A percentile compares a stretch with the other conserved stretches of the same genome.
Conservation (phyloP, 2,329 filamentous ascomycete genomes). For the Alternaria incomplexa region DNA sequence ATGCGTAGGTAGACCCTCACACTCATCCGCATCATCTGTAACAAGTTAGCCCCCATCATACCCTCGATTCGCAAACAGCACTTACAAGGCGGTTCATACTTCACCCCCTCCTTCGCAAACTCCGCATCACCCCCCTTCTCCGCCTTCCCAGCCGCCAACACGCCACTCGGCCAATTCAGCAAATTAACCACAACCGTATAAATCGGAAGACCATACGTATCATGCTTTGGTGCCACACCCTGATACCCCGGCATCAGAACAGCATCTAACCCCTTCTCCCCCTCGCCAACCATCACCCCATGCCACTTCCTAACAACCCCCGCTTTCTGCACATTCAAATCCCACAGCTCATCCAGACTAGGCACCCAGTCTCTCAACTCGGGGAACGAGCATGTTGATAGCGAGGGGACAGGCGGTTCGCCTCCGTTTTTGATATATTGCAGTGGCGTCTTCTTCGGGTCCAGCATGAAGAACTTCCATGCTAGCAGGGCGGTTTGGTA, state of each 20-base stretch:
- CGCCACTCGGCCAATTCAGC: slow-evolving; percentile 60
- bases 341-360: slow-evolving; percentile 50
- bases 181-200: slow-evolving; percentile 61
- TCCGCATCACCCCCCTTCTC: slow-evolving; percentile 50
- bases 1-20: slow-evolving; percentile 55
- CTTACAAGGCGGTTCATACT: slow-evolving; percentile 47
- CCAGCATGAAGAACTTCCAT: slow-evolving; percentile 53
- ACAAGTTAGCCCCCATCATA: neutral
- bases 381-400: slow-evolving; percentile 42
- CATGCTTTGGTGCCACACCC: slow-evolving; percentile 59
- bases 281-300: slow-evolving; percentile 39
- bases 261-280: slow-evolving; percentile 56
- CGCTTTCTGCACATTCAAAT: slow-evolving; percentile 49
- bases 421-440: slow-evolving; percentile 47
- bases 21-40: slow-evolving; percentile 46
- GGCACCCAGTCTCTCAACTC: slow-evolving; percentile 41
- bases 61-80: neutral
- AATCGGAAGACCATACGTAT: slow-evolving; percentile 55
- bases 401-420: slow-evolving; percentile 54
- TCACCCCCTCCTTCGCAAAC: slow-evolving; percentile 35
- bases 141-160: slow-evolving; percentile 55
- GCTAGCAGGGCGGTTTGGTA: slow-evolving; percentile 45
- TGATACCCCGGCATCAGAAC: slow-evolving; percentile 59
- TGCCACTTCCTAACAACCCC: slow-evolving; percentile 51
- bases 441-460: slow-evolving; percentile 43